Base-by-base conservation (phyloP, 2,329 filamentous ascomycete species). In the Metarhizium sp. region DNA sequence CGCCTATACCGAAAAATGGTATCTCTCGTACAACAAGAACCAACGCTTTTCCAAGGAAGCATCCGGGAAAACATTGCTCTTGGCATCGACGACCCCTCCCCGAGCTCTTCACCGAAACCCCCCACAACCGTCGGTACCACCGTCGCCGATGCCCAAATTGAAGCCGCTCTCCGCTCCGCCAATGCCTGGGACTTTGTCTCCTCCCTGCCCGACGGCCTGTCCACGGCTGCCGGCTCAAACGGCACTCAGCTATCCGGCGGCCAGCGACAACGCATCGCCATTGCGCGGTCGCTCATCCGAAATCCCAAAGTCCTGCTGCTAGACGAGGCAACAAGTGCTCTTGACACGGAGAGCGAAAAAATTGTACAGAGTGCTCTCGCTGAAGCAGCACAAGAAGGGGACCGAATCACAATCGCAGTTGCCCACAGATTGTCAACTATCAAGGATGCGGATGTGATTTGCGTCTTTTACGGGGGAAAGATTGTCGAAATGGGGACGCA, bases 281-380 rank as follows among this genome's bases (percentile, higher is more conserved):
- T 61, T 45, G 59, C 59, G 5, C 50, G 59, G 10, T 52, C 59
- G 4, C 40, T 61, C 14, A 83, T 96, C 63, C 96, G 96, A 70
- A 82, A 95, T 59, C 92, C 92, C 0, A 90, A 95, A 69, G 95
- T 97, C 59, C 76, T 97, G 42, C 92, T 97, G 57, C 81, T 96
- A 1, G 92, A 97, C 67, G 92, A 97, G 76, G 87, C 92, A 14
- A 96, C 92, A 0, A 94, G 88, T 8, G 92, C 92, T 0, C 79
- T 96, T 13, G 92, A 96, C 67, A 91, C 92, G n/a, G 92, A 96
- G 70, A 94, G 88, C 0, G 92, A 97, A 70, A 95, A 90, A 1
- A 80, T 95, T 2, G 92, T 97, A 58, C 96, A 97, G 69, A 83
- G 86, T 61, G 92, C 92, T 2, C 78, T 97, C 2, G 81, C 82